These are phyloP conservation scores for Aeschynomene evenia DNA, from an alignment of 306 rosid genomes.

Conservation along the genomic window DNA sequence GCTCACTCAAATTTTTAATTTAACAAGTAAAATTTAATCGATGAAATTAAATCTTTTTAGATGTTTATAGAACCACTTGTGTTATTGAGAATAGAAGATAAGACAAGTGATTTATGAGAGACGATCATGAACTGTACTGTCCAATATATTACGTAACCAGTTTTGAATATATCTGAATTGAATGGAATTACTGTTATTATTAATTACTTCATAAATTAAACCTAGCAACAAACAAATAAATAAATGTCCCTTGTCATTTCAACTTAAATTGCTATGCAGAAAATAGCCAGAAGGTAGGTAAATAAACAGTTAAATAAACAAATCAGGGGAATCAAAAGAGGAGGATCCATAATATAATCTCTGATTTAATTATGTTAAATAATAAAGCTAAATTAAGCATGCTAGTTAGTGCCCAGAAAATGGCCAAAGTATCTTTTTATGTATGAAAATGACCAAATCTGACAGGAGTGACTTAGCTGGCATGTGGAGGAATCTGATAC, in stretches of 20 bases:
- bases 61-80: no score
- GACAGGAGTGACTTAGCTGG: slow-evolving; percentile 61
- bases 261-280: slow-evolving; percentile 25
- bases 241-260: slow-evolving; percentile 12
- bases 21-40: no score
- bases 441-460: slow-evolving; percentile 36
- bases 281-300: slow-evolving; percentile 27
- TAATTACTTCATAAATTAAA: not conserved
- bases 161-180: not conserved
- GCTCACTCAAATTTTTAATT: no score
- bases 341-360: slow-evolving; percentile 20
- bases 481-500: slow-evolving; percentile 38
- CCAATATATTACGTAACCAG: not conserved
- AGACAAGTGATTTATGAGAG: not conserved
- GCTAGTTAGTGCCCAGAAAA: slow-evolving; percentile 24
- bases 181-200: not conserved
- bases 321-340: slow-evolving; percentile 36
- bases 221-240: slow-evolving; percentile 13
- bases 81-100: no score
- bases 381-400: slow-evolving; percentile 15
- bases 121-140: not conserved
- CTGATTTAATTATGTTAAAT: not conserved
- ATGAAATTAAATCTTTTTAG: no score
- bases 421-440: slow-evolving; percentile 19
- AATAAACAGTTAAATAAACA: slow-evolving; percentile 10